A percentile compares a stretch with the other conserved stretches of the same genome.
These are phyloP conservation scores for Ostreobium quekettii DNA, from an alignment of 139 green algal genomes.

Conservation along the genomic window DNA sequence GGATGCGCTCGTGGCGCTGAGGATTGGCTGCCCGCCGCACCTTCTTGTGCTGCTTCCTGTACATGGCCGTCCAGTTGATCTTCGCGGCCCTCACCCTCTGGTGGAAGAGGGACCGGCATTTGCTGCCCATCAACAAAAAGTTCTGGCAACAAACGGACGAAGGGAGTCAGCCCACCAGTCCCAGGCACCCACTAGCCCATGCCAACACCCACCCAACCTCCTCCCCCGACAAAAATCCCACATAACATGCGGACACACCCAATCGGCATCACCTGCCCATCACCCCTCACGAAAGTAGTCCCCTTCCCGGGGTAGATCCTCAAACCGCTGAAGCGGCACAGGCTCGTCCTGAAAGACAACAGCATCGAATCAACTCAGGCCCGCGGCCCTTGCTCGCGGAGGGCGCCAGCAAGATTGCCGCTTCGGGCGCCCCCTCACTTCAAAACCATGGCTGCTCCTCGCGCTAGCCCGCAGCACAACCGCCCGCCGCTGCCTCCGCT, in stretches of 20 bases:
- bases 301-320: conserved; percentile 94
- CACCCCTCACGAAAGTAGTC: conserved; percentile 80
- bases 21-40: not conserved
- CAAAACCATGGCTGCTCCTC: no score
- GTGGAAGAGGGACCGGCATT: conserved; percentile 84
- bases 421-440: no score
- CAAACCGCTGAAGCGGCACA: conserved; percentile 96
- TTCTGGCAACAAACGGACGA: conserved; percentile 41
- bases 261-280: conserved; percentile 82
- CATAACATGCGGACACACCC: no score
- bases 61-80: conserved; percentile 89
- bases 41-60: conserved; percentile 44
- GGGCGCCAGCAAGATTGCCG: no score
- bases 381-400: no score
- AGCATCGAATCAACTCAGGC: no score
- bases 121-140: conserved; percentile 94
- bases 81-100: conserved; percentile 90
- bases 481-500: no score
- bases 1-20: not conserved
- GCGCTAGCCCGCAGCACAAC: no score
- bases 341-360: conserved; percentile 68
- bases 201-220: no score
- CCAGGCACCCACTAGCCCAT: not conserved
- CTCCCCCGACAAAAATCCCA: no score
- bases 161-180: not conserved